These are phyloP conservation scores for Alternaria brassicicola DNA, from an alignment of 2,329 filamentous ascomycete genomes.

Conservation along the genomic window DNA sequence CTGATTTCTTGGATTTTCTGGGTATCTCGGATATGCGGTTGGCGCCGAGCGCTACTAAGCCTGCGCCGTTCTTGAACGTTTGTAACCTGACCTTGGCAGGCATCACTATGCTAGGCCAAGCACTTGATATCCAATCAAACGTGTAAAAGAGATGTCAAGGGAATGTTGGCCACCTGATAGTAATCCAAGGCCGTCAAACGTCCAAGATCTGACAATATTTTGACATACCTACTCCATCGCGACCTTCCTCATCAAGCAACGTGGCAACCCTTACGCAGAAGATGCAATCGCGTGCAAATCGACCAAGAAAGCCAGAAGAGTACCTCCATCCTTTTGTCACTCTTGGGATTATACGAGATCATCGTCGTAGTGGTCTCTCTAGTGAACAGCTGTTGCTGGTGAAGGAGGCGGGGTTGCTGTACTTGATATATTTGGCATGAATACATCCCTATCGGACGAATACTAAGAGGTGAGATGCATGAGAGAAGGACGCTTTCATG, in stretches of 20 bases:
- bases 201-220: slow-evolving; percentile 1
- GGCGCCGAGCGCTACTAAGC: slow-evolving; percentile 25
- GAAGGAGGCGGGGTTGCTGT: background rate
- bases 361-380: background rate
- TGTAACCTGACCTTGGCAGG: slow-evolving; percentile 8
- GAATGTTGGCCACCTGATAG: slow-evolving; percentile 1
- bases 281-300: background rate
- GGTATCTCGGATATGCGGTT: slow-evolving; percentile 12
- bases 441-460: background rate
- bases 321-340: background rate
- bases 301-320: background rate
- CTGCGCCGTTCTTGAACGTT: slow-evolving; percentile 2
- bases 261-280: background rate
- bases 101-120: slow-evolving; percentile 13
- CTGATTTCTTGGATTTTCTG: background rate
- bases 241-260: slow-evolving; percentile 27
- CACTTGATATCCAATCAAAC: background rate
- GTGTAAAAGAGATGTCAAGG: background rate
- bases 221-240: slow-evolving; percentile 2
- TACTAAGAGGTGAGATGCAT: background rate
- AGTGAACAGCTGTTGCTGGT: background rate
- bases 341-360: background rate
- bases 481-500: background rate
- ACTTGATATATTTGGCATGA: background rate
- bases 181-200: background rate